Percentiles rank a stretch among this genome's conserved stretches.
These are phyloP conservation scores for Alternaria sp. DNA, from an alignment of 2,329 filamentous ascomycete genomes.

Conservation along the genomic window DNA sequence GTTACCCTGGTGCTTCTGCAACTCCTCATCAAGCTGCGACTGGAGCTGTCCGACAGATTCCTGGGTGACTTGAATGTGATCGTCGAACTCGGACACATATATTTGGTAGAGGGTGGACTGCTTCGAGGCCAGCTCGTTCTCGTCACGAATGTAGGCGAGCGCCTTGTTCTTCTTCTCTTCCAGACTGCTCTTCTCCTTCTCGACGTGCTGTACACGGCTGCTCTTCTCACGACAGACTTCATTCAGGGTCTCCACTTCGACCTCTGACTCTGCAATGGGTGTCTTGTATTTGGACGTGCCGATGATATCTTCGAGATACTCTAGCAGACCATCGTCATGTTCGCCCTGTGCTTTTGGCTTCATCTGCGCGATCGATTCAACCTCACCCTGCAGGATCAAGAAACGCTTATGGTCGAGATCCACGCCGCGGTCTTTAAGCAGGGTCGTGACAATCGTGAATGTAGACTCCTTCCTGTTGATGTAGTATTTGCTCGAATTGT, in stretches of 20 bases:
- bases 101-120: conserved; percentile 93
- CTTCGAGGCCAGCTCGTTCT: conserved; percentile 90
- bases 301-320: conserved; percentile 98
- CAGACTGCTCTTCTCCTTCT: conserved; percentile 91
- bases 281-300: conserved; percentile 98
- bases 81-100: conserved; percentile 84
- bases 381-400: conserved; percentile 94
- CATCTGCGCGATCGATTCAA: conserved; percentile 99
- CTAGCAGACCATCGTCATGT: conserved; percentile 92
- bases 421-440: conserved; percentile 86
- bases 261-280: conserved; percentile 91
- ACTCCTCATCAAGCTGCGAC: conserved; percentile 80
- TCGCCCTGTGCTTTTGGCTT: conserved; percentile 95
- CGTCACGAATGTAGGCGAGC: conserved; percentile 83
- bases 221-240: conserved; percentile 96
- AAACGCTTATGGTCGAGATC: conserved; percentile 99
- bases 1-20: conserved; percentile 89
- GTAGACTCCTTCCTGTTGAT: conserved; percentile 90
- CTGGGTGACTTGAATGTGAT: conserved; percentile 86
- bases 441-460: conserved; percentile 87
- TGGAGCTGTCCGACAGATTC: conserved; percentile 94
- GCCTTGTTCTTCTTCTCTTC: conserved; percentile 98
- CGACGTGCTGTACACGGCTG: conserved; percentile 92
- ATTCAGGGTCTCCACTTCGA: conserved; percentile 89
- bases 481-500: conserved; percentile 98